Conservation (phyloP, 2,329 filamentous ascomycete species). For the Aspergillus caelatus region DNA sequence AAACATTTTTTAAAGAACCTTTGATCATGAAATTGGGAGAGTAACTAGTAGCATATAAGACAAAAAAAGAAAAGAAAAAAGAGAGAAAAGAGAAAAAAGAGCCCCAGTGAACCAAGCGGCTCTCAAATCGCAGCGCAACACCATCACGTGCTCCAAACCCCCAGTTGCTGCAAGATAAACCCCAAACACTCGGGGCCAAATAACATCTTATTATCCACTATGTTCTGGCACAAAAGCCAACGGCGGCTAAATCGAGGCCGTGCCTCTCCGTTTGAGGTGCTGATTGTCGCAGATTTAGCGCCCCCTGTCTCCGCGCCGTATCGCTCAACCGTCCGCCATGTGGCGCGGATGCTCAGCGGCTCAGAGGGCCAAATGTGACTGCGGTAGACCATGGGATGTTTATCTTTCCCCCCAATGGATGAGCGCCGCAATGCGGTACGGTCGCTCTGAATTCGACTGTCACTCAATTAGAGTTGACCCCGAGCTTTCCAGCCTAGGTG, state of each 20-base stretch:
- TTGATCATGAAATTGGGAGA: background rate
- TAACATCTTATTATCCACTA: constrained; percentile 3
- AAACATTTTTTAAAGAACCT: background rate
- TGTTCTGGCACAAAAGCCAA: constrained; percentile 20
- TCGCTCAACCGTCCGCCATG: constrained; percentile 12
- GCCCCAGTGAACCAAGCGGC: background rate
- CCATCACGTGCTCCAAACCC: background rate
- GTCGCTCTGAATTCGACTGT: constrained; percentile 5
- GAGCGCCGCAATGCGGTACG: constrained; percentile 19
- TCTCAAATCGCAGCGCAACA: background rate
- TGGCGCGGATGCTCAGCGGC: constrained; percentile 20
- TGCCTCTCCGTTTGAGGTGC: constrained; percentile 17
- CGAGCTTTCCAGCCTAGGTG: constrained; percentile 6
- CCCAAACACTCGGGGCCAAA: background rate
- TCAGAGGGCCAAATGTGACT: constrained; percentile 12
- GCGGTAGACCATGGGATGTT: constrained; percentile 7
- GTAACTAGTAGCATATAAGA: background rate
- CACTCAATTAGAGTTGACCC: constrained; percentile 8
- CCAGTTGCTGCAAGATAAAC: background rate
- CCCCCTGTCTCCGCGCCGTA: constrained; percentile 24
- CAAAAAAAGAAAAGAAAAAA: background rate
- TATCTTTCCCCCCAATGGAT: background rate
- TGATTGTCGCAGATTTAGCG: constrained; percentile 30
- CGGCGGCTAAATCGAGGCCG: constrained; percentile 29
- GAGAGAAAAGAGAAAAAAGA: background rate